Evolutionary conservation across 1,284 basidiomycete genomes (phyloP).

Genomic region (Apiotrichum mycotoxinovorans): DNA sequence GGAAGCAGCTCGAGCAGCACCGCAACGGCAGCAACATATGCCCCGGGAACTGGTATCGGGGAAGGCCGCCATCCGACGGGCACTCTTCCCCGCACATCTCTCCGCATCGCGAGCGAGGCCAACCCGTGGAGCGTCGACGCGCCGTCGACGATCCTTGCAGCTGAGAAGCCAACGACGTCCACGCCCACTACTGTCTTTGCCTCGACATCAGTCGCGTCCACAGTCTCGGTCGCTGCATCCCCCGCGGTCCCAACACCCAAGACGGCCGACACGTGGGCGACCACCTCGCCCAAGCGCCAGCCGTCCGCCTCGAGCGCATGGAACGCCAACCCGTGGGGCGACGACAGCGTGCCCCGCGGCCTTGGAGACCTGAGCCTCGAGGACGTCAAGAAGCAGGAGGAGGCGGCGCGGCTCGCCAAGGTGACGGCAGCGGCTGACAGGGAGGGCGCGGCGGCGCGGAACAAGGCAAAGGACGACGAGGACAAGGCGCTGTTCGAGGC

Average conservation of each 20-base stretch:
- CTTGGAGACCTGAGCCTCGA: slow-evolving; percentile 17
- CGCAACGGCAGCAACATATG: neutral
- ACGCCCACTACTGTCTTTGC: too few relatives aligned
- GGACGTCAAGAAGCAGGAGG: neutral
- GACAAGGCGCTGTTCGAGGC: slow-evolving; percentile 23
- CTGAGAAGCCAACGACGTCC: neutral
- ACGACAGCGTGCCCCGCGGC: neutral
- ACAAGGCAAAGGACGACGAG: neutral
- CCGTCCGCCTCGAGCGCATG: neutral
- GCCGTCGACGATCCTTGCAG: neutral
- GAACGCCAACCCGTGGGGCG: slow-evolving; percentile 25
- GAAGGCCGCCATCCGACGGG: slow-evolving; percentile 16
- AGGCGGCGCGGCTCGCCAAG: neutral
- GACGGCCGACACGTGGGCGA: neutral
- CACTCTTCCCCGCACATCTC: neutral
- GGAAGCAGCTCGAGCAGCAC: neutral
- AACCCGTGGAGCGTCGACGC: slow-evolving; percentile 23
- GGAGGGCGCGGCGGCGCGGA: neutral
- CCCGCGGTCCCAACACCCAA: neutral
- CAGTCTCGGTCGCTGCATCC: too few relatives aligned
- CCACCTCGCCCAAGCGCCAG: neutral
- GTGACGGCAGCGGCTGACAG: neutral
- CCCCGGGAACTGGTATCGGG: slow-evolving; percentile 25
- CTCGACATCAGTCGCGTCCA: too few relatives aligned
- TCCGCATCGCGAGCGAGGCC: slow-evolving; percentile 17